These are phyloP conservation scores for Corynascus novoguineensis DNA, from an alignment of 495 filamentous ascomycete genomes.

Conservation along the genomic window DNA sequence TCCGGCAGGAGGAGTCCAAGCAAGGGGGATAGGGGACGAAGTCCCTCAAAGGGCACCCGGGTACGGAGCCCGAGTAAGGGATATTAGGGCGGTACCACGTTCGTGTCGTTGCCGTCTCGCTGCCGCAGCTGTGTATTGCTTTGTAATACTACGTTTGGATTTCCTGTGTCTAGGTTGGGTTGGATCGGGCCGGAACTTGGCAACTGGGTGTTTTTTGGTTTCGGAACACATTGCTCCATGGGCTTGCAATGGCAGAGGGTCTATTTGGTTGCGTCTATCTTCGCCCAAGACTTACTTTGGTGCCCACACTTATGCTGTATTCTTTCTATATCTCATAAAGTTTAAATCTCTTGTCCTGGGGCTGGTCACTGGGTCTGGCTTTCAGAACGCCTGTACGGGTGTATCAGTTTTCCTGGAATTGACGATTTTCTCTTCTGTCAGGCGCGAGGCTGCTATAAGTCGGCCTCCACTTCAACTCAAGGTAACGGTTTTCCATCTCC, in stretches of 20 bases:
- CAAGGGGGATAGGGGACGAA: slow-evolving; percentile 40
- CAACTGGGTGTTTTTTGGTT: not conserved
- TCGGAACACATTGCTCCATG: not conserved
- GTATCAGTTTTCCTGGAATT: too few relatives aligned
- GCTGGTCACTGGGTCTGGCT: too few relatives aligned
- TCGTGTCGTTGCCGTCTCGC: not conserved
- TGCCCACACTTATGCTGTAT: too few relatives aligned
- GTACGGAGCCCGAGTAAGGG: slow-evolving; percentile 36
- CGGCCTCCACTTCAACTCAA: too few relatives aligned
- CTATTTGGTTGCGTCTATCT: not conserved
- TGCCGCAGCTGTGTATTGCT: not conserved
- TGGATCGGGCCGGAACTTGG: not conserved
- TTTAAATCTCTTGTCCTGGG: too few relatives aligned
- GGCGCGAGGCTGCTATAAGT: too few relatives aligned
- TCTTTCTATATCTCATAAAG: too few relatives aligned
- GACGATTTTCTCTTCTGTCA: too few relatives aligned
- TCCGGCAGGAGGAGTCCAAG: slow-evolving; percentile 38
- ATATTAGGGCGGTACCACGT: slow-evolving; percentile 18
- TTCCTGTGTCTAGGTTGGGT: not conserved
- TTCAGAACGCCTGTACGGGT: too few relatives aligned
- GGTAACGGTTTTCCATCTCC: too few relatives aligned
- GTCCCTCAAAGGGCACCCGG: slow-evolving; percentile 34
- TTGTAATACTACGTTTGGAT: not conserved
- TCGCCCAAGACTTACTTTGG: too few relatives aligned
- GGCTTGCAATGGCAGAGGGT: not conserved